A percentile compares a stretch with the other conserved stretches of the same genome.
phyloP scores from a whole-genome alignment of 2,329 filamentous ascomycete species.

The Sporothrix globosa region DNA sequence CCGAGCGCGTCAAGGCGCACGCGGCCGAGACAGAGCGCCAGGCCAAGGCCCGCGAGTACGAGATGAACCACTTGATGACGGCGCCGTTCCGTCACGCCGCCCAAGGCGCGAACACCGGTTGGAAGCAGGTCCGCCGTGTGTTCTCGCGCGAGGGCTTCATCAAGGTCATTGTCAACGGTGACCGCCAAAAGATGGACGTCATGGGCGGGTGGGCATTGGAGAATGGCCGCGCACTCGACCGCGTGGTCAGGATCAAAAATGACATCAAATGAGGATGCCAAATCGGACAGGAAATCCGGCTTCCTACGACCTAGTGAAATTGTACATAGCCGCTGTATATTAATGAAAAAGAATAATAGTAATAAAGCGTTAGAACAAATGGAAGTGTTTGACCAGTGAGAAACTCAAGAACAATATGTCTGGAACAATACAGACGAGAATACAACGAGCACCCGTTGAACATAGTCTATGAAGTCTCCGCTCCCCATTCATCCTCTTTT shows the following conservation, averaged over 20 bases:
- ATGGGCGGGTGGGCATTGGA: conserved; percentile 62
- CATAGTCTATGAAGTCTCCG: no score
- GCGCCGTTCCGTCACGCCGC: conserved; percentile 59
- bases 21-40: conserved; percentile 46
- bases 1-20: conserved; percentile 40
- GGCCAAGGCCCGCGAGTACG: conserved; percentile 52
- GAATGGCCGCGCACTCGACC: conserved; percentile 63
- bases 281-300: no score
- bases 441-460: no score
- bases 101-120: conserved; percentile 49
- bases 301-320: not conserved
- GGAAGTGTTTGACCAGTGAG: not conserved
- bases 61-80: conserved; percentile 60
- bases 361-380: not conserved
- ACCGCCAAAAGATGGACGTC: conserved; percentile 57
- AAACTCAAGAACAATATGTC: no score
- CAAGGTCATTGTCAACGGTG: conserved; percentile 52
- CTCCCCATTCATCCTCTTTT: no score
- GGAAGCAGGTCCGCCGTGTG: conserved; percentile 53
- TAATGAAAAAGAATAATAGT: not conserved
- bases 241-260: conserved; percentile 47
- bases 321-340: conserved; percentile 20
- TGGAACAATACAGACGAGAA: no score
- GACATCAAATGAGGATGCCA: not conserved
- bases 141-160: conserved; percentile 62